Base-by-base conservation (phyloP, 371 early-diverging fungal genomes). In the Catenaria anguillulae region DNA sequence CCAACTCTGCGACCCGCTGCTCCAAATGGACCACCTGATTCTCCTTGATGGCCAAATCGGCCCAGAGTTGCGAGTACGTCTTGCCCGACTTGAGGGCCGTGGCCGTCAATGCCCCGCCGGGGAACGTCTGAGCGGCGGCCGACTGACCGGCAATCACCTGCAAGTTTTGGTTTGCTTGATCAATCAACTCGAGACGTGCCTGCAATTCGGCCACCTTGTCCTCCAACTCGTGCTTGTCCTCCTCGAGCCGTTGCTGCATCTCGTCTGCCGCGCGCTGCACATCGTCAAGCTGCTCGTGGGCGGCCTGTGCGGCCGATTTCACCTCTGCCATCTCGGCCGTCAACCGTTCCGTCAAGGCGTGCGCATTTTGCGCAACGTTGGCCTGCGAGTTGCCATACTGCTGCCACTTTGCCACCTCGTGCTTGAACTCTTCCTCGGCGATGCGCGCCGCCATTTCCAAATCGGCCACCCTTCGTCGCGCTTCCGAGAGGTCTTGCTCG, bases 11-110 rank as follows among this genome's bases (percentile, higher is more conserved):
- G 13, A 40, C 26, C 29, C 59, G 59, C 29, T 13, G 15, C 29
- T 33, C 15, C 29, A 58, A 19, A 1, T 21, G 13, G n/a, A 23
- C 29, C 8, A 24, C 26, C 26, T 58, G 29, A 45, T n/a, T 26
- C 29, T 58, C 59, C 31, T 58, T 58, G 8, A 12, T 42, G 15
- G 42, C 40, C 21, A 58, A 23, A 45, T 36, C 43, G 26, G 36
- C 37, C 37, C 37, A 58, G 42, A 58, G 29, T 19, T 58, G 40
- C n/a, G 59, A 40, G 24, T 35, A 36, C 15, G 17, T 40, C 29
- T 58, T 58, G 45, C 59, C 59, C 29, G 59, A 58, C 59, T 43
- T 17, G 5, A 40, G 59, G 24, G 59, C 59, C 29, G 10, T 10
- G 29, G 15, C 52, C 15, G 29, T 23, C 15, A 24, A 31, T 10